A percentile compares a stretch with the other conserved stretches of the same genome.
These are phyloP conservation scores for Sclerotinia borealis DNA, from an alignment of 2,329 filamentous ascomycete genomes.

Conservation along the genomic window DNA sequence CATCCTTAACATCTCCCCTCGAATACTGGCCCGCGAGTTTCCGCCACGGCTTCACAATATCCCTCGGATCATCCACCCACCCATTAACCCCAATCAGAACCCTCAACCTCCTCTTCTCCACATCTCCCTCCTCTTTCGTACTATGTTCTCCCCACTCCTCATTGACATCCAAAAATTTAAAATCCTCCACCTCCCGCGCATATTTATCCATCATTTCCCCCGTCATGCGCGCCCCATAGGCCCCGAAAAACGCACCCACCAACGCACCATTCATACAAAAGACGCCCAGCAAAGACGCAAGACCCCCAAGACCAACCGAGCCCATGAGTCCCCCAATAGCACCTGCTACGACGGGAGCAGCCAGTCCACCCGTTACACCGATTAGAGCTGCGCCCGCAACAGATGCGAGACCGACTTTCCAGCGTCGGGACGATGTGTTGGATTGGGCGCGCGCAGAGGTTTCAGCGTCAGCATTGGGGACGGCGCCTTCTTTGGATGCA, in stretches of 20 bases:
- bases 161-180: conserved; percentile 68
- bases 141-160: conserved; percentile 31
- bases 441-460: conserved; percentile 59
- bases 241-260: conserved; percentile 82
- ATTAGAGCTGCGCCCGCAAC: conserved; percentile 83
- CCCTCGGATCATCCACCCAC: conserved; percentile 70
- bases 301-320: conserved; percentile 75
- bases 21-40: conserved; percentile 51
- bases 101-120: conserved; percentile 51
- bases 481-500: conserved; percentile 40
- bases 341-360: conserved; percentile 80
- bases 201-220: conserved; percentile 85
- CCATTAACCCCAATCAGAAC: conserved; percentile 84
- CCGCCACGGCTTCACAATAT: conserved; percentile 75
- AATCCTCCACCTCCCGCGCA: conserved; percentile 79
- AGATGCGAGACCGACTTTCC: conserved; percentile 84
- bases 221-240: conserved; percentile 74
- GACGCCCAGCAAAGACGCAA: conserved; percentile 78
- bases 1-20: not conserved
- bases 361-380: conserved; percentile 87
- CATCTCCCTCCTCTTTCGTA: too few species aligned
- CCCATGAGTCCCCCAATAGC: conserved; percentile 81
- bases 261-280: conserved; percentile 81
- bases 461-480: conserved; percentile 71
- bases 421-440: conserved; percentile 63